Base-by-base conservation (phyloP, 2,329 filamentous ascomycete species). In the Rugonectria rugulosa region DNA sequence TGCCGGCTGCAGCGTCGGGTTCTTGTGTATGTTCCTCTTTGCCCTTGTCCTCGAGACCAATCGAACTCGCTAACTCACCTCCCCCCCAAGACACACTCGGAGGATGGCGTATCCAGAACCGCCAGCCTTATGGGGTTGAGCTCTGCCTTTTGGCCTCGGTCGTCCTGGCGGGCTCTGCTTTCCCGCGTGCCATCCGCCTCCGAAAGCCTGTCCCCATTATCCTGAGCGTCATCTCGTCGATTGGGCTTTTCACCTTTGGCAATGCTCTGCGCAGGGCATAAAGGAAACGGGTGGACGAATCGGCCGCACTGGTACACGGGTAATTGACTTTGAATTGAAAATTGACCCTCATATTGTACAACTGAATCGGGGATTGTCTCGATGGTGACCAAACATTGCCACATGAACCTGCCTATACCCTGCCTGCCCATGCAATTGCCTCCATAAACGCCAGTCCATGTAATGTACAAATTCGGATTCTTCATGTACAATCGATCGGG, bases 71-170 rank as follows among this genome's bases (percentile, higher is more conserved):
- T 61, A 38, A 63, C 43, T 15, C 19, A 32, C 26, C 11, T 29
- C 14, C 17, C 60, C n/a, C n/a, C n/a, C n/a, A n/a, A 86, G 83
- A 99, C 75, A 87, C 87, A 20, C 79, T 97, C 37, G 91, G 92
- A 60, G 93, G 89, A 62, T 88, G 90, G 70, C 90, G 93, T 56
- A 87, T 97, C 60, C 87, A 89, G 67, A 88, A 86, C 66, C 80
- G 83, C 58, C 83, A 92, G 72, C 73, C 90, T 3, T 97, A 95
- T 73, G 95, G 94, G 60, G 78, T 96, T 64, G 95, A 98, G 76
- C 79, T 97, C 37, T 91, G 89, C n/a, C 82, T 99, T 9, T 80
- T 97, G 37, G 95, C 95, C 5, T 96, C 91, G 1, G 68, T 92
- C n/a, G 78, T 98, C 21, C 83, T 99, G 29, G 94, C 83, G 36